Conservation (phyloP, 371 early-diverging fungal genomes). For the Umbelopsis sp. region DNA sequence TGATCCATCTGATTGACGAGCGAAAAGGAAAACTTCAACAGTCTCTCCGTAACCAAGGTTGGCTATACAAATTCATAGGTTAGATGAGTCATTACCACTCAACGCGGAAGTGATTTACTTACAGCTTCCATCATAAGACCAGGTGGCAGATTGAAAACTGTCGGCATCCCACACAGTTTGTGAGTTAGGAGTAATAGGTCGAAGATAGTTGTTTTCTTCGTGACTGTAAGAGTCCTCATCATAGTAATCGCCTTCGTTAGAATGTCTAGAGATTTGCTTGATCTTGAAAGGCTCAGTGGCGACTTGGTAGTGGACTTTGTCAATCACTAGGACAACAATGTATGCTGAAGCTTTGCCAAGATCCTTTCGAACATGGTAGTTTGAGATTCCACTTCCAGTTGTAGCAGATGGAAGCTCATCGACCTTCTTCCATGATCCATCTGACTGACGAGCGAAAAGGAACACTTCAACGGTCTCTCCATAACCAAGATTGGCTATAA, state of each 20-base stretch:
- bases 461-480: neutral
- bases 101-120: too few relatives aligned
- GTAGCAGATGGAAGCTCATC: neutral
- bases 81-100: too few relatives aligned
- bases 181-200: neutral
- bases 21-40: neutral
- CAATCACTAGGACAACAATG: neutral
- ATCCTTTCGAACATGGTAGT: constrained; percentile 14
- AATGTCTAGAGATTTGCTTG: neutral
- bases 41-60: neutral
- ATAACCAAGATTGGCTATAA: neutral
- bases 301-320: neutral
- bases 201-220: neutral
- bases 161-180: constrained; percentile 2
- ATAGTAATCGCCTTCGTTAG: neutral
- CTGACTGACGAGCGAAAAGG: neutral
- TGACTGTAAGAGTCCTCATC: neutral
- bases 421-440: constrained; percentile 1
- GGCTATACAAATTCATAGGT: neutral
- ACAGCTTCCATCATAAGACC: neutral
- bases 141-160: constrained; percentile 4
- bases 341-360: neutral
- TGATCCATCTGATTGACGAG: neutral
- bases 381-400: neutral
- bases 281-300: neutral